Percentiles rank a stretch among this genome's conserved stretches.
Conservation (phyloP, 495 filamentous ascomycete species). For the Aspergillus ostianus region DNA sequence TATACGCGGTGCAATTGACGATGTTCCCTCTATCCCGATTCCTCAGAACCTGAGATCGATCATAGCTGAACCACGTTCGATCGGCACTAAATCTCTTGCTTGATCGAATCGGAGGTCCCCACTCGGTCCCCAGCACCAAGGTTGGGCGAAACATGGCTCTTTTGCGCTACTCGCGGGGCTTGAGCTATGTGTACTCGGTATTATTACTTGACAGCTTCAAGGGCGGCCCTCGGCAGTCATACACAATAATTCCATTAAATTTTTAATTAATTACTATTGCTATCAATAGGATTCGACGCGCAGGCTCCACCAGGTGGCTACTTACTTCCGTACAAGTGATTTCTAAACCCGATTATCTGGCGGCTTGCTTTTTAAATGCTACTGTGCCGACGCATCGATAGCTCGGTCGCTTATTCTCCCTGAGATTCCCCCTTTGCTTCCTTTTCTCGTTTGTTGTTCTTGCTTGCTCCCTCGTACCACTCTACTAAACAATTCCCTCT, state of each 20-base stretch:
- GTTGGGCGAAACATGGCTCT: conserved; percentile 5
- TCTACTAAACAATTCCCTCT: background rate
- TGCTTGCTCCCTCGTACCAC: background rate
- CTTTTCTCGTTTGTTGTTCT: background rate
- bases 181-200: conserved; percentile 5
- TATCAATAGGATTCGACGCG: conserved; percentile 15
- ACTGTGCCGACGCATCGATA: conserved; percentile 6
- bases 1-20: background rate
- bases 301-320: conserved; percentile 13
- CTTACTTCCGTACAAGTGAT: conserved; percentile 1
- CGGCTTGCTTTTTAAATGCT: conserved; percentile 11
- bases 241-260: conserved; percentile 1
- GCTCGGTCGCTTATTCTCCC: background rate
- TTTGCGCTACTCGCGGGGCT: conserved; percentile 11
- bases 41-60: background rate
- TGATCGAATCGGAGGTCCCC: background rate
- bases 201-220: conserved; percentile 5
- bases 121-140: background rate
- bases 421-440: conserved; percentile 1
- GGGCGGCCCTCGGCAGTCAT: conserved; percentile 1
- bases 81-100: conserved; percentile 1
- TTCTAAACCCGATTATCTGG: background rate
- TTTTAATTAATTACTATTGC: conserved; percentile 16
- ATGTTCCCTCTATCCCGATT: background rate
- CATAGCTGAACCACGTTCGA: background rate